Evolutionary conservation across 1,139 yeast species (phyloP), one percentile per base, ranked within the genome.

Genomic region (Debaryomyces robertsiae): DNA sequence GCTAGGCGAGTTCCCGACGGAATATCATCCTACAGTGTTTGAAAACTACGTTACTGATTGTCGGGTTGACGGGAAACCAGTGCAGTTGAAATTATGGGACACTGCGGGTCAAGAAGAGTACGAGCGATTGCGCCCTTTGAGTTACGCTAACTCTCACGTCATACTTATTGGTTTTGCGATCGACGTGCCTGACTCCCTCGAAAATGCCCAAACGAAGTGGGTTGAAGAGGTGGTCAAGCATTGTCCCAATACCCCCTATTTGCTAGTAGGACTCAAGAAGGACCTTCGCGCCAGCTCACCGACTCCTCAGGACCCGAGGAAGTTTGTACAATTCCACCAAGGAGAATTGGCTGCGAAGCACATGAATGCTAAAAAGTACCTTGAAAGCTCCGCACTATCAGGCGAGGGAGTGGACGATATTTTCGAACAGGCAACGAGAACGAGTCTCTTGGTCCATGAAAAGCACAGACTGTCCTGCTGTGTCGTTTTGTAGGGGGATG

Each of bases 51-150:
- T 89, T 18, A 88, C 96, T 2, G 95, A 88, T 56, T 88, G 96
- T 59, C 72, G 96, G 41, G 94, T 89, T 23, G 96, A 89, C 57
- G 96, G 96, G 10, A 89, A 89, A 52, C 83, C 93, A 9, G 95
- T 91, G 2, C 88, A 90, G 50, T 65, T 91, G 45, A 94, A 96
- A 1, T 66, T 91, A 28, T 91, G 98, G 97, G 97, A 91, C 61
- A 91, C 97, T 3, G 97, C 97, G 2, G 97, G 97, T 4, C 97
- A 90, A 64, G 97, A 90, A 69, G 97, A 84, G 58, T 84, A 84
- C 57, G 91, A 84, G 53, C 60, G 93, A 47, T 67, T 84, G 44
- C 75, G 98, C 53, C 91, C 96, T 4, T 72, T 93, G 54, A 90
- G 93, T 50, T 85, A 85, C 53, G 77, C 85, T n/a, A 81, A 84